These are phyloP conservation scores for Globisporangium parvum DNA, from an alignment of 352 stramenopile species.

Conservation along the genomic window DNA sequence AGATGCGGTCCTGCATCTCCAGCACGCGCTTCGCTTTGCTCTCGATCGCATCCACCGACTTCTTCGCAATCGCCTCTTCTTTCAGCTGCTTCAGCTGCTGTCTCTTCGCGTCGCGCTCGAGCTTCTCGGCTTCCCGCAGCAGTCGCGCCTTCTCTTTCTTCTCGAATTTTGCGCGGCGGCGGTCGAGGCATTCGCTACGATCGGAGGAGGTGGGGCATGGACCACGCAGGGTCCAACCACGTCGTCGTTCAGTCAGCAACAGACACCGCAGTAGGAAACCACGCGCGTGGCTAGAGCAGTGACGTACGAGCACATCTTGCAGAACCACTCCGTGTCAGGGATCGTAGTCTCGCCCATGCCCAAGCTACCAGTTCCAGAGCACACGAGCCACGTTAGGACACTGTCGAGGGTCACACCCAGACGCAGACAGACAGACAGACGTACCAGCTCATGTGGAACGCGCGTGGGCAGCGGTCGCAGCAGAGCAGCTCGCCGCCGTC, in stretches of 20 bases:
- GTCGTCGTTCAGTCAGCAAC: background rate
- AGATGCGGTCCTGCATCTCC: constrained; percentile 84
- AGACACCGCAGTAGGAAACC: background rate
- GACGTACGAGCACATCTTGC: constrained; percentile 83
- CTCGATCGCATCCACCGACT: constrained; percentile 77
- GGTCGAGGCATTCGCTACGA: constrained; percentile 66
- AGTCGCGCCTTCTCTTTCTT: constrained; percentile 69
- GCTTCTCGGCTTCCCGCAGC: constrained; percentile 73
- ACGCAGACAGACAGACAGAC: too few relatives aligned
- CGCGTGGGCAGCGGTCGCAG: constrained; percentile 89
- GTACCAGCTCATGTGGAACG: constrained; percentile 90
- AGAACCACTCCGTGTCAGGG: constrained; percentile 83
- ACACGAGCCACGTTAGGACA: too few relatives aligned
- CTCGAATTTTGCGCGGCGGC: constrained; percentile 69
- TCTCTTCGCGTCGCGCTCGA: constrained; percentile 67
- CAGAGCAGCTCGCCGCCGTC: constrained; percentile 85
- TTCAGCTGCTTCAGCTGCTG: constrained; percentile 59
- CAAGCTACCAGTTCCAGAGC: constrained; percentile 38
- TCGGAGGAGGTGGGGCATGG: background rate
- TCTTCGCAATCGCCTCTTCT: constrained; percentile 66
- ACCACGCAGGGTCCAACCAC: constrained; percentile 2
- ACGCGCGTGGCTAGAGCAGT: background rate
- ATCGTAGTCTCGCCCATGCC: constrained; percentile 73
- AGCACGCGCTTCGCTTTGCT: constrained; percentile 79
- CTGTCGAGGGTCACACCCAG: too few relatives aligned